phyloP scores from a whole-genome alignment of 352 stramenopile genomes.

The Nothophytophthora sp. region DNA sequence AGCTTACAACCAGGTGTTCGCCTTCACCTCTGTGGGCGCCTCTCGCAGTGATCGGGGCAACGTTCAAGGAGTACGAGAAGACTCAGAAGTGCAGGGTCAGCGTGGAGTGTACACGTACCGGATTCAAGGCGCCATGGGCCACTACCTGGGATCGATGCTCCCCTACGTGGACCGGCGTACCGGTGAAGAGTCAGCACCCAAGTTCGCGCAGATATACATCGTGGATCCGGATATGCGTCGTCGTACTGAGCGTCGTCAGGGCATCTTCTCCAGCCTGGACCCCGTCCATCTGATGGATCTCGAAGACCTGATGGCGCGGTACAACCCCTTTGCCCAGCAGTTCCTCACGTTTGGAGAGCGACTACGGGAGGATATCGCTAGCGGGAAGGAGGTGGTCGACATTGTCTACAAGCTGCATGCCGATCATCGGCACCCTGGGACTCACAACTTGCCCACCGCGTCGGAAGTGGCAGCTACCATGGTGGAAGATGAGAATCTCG shows the following conservation, averaged over 20 bases:
- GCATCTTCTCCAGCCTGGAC: neutral
- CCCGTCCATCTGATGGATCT: neutral
- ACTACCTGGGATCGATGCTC: constrained; percentile 1
- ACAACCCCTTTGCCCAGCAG: constrained; percentile 8
- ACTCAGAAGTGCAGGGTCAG: neutral
- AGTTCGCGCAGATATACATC: constrained; percentile 13
- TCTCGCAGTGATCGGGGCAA: neutral
- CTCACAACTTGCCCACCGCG: neutral
- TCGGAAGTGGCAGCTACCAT: neutral
- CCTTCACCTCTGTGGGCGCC: constrained; percentile 9
- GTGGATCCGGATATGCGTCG: neutral
- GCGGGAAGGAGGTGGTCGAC: neutral
- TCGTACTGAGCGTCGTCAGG: neutral
- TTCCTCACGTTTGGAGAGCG: neutral
- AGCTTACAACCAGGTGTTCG: constrained; percentile 10
- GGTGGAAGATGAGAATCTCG: constrained; percentile 2
- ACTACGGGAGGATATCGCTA: neutral
- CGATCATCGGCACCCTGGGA: neutral
- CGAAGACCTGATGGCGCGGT: neutral
- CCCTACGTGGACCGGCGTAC: neutral
- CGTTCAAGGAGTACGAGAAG: neutral
- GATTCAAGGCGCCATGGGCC: neutral
- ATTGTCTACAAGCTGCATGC: neutral
- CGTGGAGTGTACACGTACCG: constrained; percentile 1
- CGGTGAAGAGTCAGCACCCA: neutral